These are phyloP conservation scores for Auricularia sp. DNA, from an alignment of 768 basidiomycete species.

Conservation along the genomic window DNA sequence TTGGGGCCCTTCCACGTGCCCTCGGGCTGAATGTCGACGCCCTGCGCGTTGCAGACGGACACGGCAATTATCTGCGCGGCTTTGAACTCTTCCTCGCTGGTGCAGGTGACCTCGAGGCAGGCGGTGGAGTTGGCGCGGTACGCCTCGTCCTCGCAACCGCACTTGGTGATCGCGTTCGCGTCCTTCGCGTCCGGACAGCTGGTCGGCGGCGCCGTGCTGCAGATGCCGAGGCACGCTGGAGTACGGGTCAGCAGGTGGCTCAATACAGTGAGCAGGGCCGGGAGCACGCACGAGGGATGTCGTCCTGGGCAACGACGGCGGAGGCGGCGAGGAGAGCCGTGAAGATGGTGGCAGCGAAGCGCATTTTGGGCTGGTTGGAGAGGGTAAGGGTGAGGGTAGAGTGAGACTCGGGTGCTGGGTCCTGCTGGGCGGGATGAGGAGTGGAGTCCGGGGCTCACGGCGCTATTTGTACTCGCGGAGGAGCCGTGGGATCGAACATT, in stretches of 20 bases:
- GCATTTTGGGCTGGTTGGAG: conserved; percentile 35
- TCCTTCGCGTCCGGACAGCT: conserved; percentile 35
- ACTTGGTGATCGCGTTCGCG: conserved; percentile 37
- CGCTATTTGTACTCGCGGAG: conserved; percentile 21
- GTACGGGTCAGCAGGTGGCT: conserved; percentile 24
- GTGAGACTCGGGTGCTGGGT: conserved; percentile 14
- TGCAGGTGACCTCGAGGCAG: conserved; percentile 43
- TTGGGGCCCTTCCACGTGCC: neutral
- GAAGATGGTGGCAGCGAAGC: conserved; percentile 33
- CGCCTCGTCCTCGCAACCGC: conserved; percentile 41
- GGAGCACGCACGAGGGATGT: conserved; percentile 11
- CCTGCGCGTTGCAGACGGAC: conserved; percentile 33
- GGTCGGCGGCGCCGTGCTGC: conserved; percentile 15
- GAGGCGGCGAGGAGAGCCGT: conserved; percentile 30
- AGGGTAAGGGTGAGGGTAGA: conserved; percentile 13
- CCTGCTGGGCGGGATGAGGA: conserved; percentile 5
- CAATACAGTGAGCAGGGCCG: too few relatives aligned
- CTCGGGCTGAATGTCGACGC: conserved; percentile 5
- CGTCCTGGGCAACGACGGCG: conserved; percentile 28
- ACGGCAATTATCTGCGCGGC: conserved; percentile 34
- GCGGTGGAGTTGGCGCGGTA: conserved; percentile 38
- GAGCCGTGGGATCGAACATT: conserved; percentile 18
- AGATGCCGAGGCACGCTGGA: conserved; percentile 31
- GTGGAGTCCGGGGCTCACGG: conserved; percentile 5
- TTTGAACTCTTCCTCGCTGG: conserved; percentile 32